Evolutionary conservation across 2,329 filamentous ascomycete species (phyloP).

Genomic region (Monosporascus ibericus): DNA sequence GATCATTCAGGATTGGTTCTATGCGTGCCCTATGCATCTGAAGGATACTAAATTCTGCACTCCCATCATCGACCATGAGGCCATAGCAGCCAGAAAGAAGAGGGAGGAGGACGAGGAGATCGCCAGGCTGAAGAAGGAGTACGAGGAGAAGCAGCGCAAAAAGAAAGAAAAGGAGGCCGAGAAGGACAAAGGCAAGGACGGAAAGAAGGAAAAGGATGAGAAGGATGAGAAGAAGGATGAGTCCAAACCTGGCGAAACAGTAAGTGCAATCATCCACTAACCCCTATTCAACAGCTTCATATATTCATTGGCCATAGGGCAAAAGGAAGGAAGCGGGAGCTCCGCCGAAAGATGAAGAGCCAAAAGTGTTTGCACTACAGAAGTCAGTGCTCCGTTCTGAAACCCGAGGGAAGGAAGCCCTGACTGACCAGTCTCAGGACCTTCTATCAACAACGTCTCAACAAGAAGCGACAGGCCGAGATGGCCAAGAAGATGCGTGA

Average conservation of each 20-base stretch:
- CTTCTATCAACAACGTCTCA: constrained; percentile 81
- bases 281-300: too few species aligned
- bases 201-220: constrained; percentile 37
- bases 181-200: constrained; percentile 43
- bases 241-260: constrained; percentile 18
- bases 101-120: constrained; percentile 60
- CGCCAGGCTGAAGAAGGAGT: constrained; percentile 65
- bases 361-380: constrained; percentile 77
- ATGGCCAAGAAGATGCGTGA: constrained; percentile 76
- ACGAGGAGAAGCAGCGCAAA: constrained; percentile 64
- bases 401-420: background rate
- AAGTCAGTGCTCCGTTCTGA: constrained; percentile 43
- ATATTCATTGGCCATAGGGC: constrained; percentile 22
- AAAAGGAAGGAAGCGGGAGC: constrained; percentile 28
- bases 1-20: constrained; percentile 69
- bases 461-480: constrained; percentile 72
- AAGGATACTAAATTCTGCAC: constrained; percentile 77
- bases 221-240: constrained; percentile 21
- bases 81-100: constrained; percentile 58
- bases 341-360: constrained; percentile 54
- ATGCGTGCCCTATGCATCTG: constrained; percentile 76
- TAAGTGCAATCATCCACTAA: background rate
- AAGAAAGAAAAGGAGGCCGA: constrained; percentile 64
- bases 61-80: constrained; percentile 64
- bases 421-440: constrained; percentile 43